phyloP scores from a whole-genome alignment of 2,329 filamentous ascomycete species.

The Ophiostoma sp. region DNA sequence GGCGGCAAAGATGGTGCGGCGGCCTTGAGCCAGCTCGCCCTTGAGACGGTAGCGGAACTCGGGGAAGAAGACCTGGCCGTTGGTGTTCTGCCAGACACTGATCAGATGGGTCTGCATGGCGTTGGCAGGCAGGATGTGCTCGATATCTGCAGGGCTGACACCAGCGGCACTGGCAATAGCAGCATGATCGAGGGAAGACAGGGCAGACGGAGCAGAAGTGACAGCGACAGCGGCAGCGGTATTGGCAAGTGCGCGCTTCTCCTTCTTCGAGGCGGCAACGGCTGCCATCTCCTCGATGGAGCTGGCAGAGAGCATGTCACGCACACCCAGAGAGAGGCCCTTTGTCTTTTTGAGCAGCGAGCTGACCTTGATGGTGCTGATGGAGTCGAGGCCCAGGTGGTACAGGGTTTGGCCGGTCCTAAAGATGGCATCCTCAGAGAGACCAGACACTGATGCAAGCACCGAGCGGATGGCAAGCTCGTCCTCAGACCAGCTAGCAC shows the following conservation, averaged over 20 bases:
- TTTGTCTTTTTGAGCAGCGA: slow-evolving; percentile 58
- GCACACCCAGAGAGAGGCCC: slow-evolving; percentile 59
- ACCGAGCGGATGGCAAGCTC: slow-evolving; percentile 43
- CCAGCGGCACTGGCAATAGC: slow-evolving; percentile 30
- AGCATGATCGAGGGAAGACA: slow-evolving; percentile 4
- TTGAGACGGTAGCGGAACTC: slow-evolving; percentile 58
- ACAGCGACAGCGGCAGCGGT: not conserved
- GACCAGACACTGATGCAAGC: slow-evolving; percentile 55
- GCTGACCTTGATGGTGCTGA: slow-evolving; percentile 80
- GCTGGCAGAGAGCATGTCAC: slow-evolving; percentile 62
- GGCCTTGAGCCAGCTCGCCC: slow-evolving; percentile 22
- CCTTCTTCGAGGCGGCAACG: slow-evolving; percentile 12
- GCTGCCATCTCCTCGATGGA: slow-evolving; percentile 61
- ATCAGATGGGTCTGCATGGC: slow-evolving; percentile 80
- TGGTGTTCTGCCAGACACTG: slow-evolving; percentile 64
- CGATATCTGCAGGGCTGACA: slow-evolving; percentile 44
- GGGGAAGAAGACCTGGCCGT: slow-evolving; percentile 66
- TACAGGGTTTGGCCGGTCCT: slow-evolving; percentile 61
- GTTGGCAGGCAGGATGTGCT: slow-evolving; percentile 61
- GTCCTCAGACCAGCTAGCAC: slow-evolving; percentile 34
- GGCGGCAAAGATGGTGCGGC: slow-evolving; percentile 45
- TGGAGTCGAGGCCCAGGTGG: slow-evolving; percentile 83
- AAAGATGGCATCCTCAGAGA: slow-evolving; percentile 52
- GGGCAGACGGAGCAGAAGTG: not conserved
- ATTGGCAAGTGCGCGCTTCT: not conserved